phyloP scores from a whole-genome alignment of 192 early-diverging fungal genomes.

The Backusella westeae region DNA sequence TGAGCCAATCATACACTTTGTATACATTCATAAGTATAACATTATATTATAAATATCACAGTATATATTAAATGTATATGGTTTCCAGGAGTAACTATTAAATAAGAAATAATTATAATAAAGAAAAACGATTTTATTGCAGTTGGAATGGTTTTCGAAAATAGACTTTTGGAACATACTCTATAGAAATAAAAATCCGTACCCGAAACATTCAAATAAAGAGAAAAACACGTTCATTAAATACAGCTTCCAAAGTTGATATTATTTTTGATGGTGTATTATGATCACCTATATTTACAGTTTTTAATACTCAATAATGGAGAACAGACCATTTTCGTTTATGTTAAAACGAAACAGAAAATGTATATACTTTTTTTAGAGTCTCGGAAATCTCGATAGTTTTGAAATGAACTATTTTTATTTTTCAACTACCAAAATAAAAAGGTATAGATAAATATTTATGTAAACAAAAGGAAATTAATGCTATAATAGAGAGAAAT shows the following conservation, averaged over 20 bases:
- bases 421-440: background rate
- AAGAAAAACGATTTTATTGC: too few species aligned
- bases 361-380: background rate
- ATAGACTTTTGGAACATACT: too few species aligned
- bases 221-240: background rate
- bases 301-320: background rate
- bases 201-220: too few species aligned
- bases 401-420: background rate
- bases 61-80: too few species aligned
- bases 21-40: too few species aligned
- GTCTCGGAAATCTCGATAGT: background rate
- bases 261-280: background rate
- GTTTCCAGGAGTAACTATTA: too few species aligned
- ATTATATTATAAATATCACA: too few species aligned
- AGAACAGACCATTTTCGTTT: background rate
- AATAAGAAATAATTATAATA: too few species aligned
- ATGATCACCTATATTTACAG: background rate
- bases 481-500: background rate
- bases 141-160: too few species aligned
- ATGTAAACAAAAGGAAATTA: background rate
- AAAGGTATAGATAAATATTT: background rate
- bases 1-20: too few species aligned
- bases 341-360: background rate
- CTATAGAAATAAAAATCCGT: too few species aligned
- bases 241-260: background rate